Evolutionary conservation across 2,329 filamentous ascomycete species (phyloP).

Genomic region (Colletotrichum agaves): DNA sequence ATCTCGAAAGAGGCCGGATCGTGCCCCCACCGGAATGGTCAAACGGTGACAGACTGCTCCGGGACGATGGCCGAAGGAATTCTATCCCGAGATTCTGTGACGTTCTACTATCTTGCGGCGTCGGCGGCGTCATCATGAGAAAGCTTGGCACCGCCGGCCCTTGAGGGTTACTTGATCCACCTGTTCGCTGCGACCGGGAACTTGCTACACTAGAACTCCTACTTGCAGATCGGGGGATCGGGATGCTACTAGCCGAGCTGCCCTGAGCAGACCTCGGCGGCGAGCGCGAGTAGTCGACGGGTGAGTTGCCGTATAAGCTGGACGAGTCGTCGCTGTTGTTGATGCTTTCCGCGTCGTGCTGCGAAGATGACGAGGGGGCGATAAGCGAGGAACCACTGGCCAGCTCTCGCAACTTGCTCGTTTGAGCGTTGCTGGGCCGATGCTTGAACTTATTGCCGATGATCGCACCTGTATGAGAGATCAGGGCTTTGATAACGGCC

Average conservation of each 20-base stretch:
- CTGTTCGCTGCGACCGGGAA: slow-evolving; percentile 53
- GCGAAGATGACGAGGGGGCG: slow-evolving; percentile 51
- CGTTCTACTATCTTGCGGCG: slow-evolving; percentile 45
- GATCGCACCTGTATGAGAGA: slow-evolving; percentile 95
- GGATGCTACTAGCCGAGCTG: slow-evolving; percentile 60
- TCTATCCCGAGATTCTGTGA: slow-evolving; percentile 39
- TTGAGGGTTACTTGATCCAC: slow-evolving; percentile 42
- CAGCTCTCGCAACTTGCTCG: slow-evolving; percentile 82
- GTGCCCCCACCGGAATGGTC: slow-evolving; percentile 37
- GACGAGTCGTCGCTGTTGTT: slow-evolving; percentile 68
- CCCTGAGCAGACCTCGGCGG: slow-evolving; percentile 64
- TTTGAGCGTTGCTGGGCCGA: slow-evolving; percentile 82
- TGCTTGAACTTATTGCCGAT: slow-evolving; percentile 98
- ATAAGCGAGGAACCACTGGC: slow-evolving; percentile 80
- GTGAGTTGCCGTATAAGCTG: slow-evolving; percentile 63
- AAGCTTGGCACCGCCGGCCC: slow-evolving; percentile 51
- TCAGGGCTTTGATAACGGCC: slow-evolving; percentile 91
- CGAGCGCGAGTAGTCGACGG: slow-evolving; percentile 68
- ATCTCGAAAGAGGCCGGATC: slow-evolving; percentile 36
- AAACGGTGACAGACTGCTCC: slow-evolving; percentile 40
- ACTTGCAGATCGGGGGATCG: slow-evolving; percentile 57
- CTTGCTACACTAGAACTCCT: slow-evolving; percentile 65
- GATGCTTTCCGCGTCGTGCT: slow-evolving; percentile 54
- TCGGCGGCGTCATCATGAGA: slow-evolving; percentile 60
- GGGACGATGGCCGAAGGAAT: slow-evolving; percentile 40